Percentiles rank a stretch among this genome's conserved stretches.
Conservation (phyloP, 108 stramenopile species). For the Cylindrotheca fusiformis region DNA sequence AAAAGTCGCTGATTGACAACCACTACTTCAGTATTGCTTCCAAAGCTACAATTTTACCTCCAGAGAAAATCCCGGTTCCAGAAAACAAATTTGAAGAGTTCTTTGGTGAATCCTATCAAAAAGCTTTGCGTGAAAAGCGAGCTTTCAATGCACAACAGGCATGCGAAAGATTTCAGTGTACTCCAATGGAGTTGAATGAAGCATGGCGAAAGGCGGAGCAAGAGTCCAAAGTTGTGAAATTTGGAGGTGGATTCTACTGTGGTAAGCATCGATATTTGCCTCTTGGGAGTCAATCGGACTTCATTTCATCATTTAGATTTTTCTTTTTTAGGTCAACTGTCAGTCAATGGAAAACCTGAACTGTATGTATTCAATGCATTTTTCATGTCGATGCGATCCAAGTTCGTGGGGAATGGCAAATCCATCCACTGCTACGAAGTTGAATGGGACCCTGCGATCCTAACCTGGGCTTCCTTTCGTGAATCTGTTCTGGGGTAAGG, state of each 20-base stretch:
- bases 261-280: constrained; percentile 33
- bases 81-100: constrained; percentile 71
- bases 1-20: constrained; percentile 89
- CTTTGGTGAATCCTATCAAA: constrained; percentile 86
- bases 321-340: constrained; percentile 40
- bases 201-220: constrained; percentile 59
- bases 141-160: constrained; percentile 91
- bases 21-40: constrained; percentile 94
- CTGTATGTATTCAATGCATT: constrained; percentile 96
- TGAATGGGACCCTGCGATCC: constrained; percentile 75
- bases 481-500: constrained; percentile 66
- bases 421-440: constrained; percentile 89
- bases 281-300: not conserved
- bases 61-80: constrained; percentile 87
- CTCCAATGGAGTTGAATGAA: constrained; percentile 66
- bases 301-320: no score
- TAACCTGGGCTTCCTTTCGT: constrained; percentile 86
- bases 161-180: constrained; percentile 73
- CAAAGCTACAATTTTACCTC: constrained; percentile 87
- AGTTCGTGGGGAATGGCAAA: constrained; percentile 75
- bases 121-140: constrained; percentile 71
- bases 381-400: constrained; percentile 79
- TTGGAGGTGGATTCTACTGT: constrained; percentile 96
- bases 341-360: constrained; percentile 30
- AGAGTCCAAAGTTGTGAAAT: constrained; percentile 69